These are phyloP conservation scores for Zopfia rhizophila DNA, from an alignment of 2,329 filamentous ascomycete species.

Conservation along the genomic window DNA sequence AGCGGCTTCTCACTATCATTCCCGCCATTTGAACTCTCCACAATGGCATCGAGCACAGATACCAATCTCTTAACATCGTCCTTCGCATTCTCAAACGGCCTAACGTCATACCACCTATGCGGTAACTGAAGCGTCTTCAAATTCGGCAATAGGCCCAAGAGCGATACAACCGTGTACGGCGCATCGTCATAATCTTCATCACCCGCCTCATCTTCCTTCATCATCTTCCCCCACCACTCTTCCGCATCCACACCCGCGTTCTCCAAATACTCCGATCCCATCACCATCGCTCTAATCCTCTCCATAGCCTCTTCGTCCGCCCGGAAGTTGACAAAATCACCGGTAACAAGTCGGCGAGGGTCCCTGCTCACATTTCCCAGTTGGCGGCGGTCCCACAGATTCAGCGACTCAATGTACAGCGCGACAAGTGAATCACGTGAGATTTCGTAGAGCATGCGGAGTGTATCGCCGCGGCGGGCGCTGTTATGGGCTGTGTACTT, in stretches of 20 bases:
- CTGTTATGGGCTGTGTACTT: conserved; percentile 28
- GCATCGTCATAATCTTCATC: conserved; percentile 26
- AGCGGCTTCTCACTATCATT: conserved; percentile 27
- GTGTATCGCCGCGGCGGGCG: conserved; percentile 28
- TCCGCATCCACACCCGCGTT: conserved; percentile 24
- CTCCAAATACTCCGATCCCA: conserved; percentile 17
- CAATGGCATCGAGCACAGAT: conserved; percentile 26
- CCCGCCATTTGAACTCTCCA: conserved; percentile 22
- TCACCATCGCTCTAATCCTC: conserved; percentile 32
- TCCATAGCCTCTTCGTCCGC: conserved; percentile 30
- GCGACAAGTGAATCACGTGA: conserved; percentile 38
- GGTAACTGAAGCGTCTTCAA: conserved; percentile 39
- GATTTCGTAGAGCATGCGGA: conserved; percentile 39
- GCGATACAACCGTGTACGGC: conserved; percentile 34
- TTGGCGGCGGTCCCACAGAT: conserved; percentile 36
- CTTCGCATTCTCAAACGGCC: conserved; percentile 21
- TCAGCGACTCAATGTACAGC: conserved; percentile 41
- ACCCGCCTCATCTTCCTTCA: conserved; percentile 30
- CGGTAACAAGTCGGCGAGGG: not conserved
- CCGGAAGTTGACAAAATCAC: conserved; percentile 26
- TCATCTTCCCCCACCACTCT: conserved; percentile 40
- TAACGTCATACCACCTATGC: conserved; percentile 30
- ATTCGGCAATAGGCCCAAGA: conserved; percentile 43
- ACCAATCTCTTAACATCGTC: conserved; percentile 33
- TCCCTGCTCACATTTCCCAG: not conserved